phyloP scores from a whole-genome alignment of 768 basidiomycete species.

The Boletus subcaerulescens region DNA sequence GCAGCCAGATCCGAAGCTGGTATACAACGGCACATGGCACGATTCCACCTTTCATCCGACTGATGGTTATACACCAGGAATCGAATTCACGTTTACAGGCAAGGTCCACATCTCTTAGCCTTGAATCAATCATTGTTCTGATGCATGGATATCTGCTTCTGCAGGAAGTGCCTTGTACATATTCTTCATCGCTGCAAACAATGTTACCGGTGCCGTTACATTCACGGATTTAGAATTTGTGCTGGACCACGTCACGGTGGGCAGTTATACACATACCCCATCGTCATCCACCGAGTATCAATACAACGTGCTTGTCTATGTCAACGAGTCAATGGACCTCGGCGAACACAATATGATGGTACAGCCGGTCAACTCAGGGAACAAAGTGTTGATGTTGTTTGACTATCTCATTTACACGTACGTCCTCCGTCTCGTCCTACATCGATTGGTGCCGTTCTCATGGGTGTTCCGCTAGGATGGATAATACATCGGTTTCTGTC shows the following conservation, averaged over 20 bases:
- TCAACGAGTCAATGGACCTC: neutral
- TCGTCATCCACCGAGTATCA: neutral
- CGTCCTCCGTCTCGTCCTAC: neutral
- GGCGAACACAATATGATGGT: conserved; percentile 11
- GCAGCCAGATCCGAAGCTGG: neutral
- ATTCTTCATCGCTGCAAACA: conserved; percentile 20
- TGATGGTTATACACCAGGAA: neutral
- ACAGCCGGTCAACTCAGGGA: neutral
- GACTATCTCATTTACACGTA: conserved; percentile 21
- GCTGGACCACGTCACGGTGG: neutral
- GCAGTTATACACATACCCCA: conserved; percentile 2
- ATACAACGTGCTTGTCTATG: conserved; percentile 16
- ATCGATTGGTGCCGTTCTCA: neutral
- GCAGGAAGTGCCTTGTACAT: conserved; percentile 17
- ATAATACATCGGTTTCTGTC: neutral
- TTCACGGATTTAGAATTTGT: conserved; percentile 4
- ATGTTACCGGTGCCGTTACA: neutral
- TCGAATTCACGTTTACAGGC: conserved; percentile 14
- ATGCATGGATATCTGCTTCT: neutral
- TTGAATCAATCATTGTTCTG: neutral
- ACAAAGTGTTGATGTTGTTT: conserved; percentile 8
- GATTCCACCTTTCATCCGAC: neutral
- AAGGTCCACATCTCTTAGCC: neutral
- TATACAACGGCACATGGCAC: conserved; percentile 19
- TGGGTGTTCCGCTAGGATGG: conserved; percentile 1